A percentile compares a stretch with the other conserved stretches of the same genome.
These are phyloP conservation scores for Globisporangium carolinianum DNA, from an alignment of 352 stramenopile genomes.

Conservation along the genomic window DNA sequence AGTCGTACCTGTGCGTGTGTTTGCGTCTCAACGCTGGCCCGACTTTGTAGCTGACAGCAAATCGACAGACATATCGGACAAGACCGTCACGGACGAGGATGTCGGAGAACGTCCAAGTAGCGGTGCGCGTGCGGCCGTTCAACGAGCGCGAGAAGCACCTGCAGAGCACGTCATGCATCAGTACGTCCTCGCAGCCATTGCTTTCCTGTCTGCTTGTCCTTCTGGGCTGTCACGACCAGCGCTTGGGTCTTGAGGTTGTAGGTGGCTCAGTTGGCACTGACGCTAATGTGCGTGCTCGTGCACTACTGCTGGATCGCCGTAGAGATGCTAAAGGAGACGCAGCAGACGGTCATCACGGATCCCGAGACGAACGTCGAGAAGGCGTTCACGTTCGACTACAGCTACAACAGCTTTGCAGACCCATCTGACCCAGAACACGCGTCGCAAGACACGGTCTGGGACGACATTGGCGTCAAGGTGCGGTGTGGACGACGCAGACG, in stretches of 20 bases:
- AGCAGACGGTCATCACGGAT: constrained; percentile 82
- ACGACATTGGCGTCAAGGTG: constrained; percentile 80
- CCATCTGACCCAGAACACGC: constrained; percentile 47
- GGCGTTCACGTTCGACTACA: constrained; percentile 86
- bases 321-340: constrained; percentile 76
- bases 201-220: not conserved
- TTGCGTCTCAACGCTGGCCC: no score
- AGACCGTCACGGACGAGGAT: constrained; percentile 16
- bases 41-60: no score
- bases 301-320: not conserved
- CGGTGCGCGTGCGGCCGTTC: constrained; percentile 73
- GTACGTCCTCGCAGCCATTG: constrained; percentile 17
- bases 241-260: not conserved
- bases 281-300: not conserved
- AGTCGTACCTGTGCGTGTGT: no score
- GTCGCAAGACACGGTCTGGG: constrained; percentile 79
- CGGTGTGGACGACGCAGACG: not conserved
- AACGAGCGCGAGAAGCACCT: constrained; percentile 77
- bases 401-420: constrained; percentile 79
- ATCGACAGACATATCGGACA: no score
- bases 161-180: constrained; percentile 63
- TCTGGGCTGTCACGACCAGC: no score
- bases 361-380: constrained; percentile 71
- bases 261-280: not conserved
- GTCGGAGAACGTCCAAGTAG: constrained; percentile 83